Conservation (phyloP, 2,329 filamentous ascomycete genomes). For the Arthrobotrys sinensis region DNA sequence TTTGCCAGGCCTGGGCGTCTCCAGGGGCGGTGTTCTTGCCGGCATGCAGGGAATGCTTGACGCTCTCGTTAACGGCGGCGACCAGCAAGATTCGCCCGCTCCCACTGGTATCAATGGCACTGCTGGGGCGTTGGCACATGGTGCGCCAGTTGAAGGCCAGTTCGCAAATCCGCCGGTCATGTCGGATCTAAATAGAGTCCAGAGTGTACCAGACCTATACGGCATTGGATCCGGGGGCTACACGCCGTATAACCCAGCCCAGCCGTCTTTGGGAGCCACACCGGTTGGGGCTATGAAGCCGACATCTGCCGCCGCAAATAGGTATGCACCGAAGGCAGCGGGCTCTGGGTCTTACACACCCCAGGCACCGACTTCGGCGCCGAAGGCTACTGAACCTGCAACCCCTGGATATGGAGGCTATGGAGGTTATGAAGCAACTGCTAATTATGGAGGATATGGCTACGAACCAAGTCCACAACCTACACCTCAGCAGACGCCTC, state of each 20-base stretch:
- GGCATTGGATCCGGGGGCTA: conserved; percentile 67
- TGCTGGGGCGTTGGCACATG: conserved; percentile 68
- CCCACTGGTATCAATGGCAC: conserved; percentile 68
- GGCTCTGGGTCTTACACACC: conserved; percentile 66
- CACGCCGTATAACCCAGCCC: conserved; percentile 47
- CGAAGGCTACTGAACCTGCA: conserved; percentile 66
- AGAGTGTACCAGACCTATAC: conserved; percentile 83
- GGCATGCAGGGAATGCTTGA: conserved; percentile 96
- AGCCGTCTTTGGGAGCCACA: conserved; percentile 48
- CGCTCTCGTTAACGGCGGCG: conserved; percentile 88
- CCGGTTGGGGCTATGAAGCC: conserved; percentile 61
- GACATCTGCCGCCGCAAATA: conserved; percentile 48
- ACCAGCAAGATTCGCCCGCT: conserved; percentile 72
- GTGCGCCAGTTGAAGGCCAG: conserved; percentile 79
- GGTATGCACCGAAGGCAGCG: conserved; percentile 61
- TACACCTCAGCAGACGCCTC: conserved; percentile 37
- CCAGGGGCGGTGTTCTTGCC: conserved; percentile 89
- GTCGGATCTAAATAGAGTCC: conserved; percentile 80
- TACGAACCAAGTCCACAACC: conserved; percentile 68
- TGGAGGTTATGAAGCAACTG: conserved; percentile 72
- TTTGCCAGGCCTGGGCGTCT: conserved; percentile 91
- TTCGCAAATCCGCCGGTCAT: conserved; percentile 86
- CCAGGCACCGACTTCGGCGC: conserved; percentile 65
- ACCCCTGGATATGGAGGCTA: conserved; percentile 64
- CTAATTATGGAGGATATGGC: conserved; percentile 70